Evolutionary conservation across 805 yeast genomes (phyloP), one percentile per base, ranked within the genome.

Genomic region (Ogataea salicorniae): DNA sequence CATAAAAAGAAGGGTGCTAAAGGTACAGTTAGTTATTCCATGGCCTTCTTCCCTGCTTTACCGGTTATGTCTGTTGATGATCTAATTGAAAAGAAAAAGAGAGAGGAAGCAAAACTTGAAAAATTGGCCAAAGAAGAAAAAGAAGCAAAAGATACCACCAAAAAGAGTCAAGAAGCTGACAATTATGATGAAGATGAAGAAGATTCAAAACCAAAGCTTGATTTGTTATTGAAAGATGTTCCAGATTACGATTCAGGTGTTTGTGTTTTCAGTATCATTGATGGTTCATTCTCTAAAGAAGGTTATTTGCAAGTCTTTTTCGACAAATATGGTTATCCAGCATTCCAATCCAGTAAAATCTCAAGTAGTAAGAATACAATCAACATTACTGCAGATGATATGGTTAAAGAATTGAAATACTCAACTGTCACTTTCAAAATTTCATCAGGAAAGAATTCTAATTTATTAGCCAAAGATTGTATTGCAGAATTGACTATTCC

Each of bases 11-110:
- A 82, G 59, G 89, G 92, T n/a, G 80, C 94, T 33, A 86, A 84
- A 71, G 99, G 99, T 63, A 67, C 75, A 22, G 72, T 94, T 34
- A 75, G 80, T 5, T 94, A 88, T 65, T 74, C 80, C 5, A 70
- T 87, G 47, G 79, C 95, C 2, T 94, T 92, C 73, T 91, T 81
- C 69, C 99, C 99, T 33, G 69, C 84, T 13, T 65, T 85, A 45
- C 88, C 91, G 7, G 84, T 91, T n/a, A 73, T 82, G 70, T 79
- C 88, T 35, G 81, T 89, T 39, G 84, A 81, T 46, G 96, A 89
- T 54, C 71, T 79, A 38, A 73, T 71, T 48, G 90, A 82, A 57
- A 63, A 64, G 43, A 71, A 63, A 45, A 66, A 69, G 60, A 40
- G 67, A 61, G 69, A 63, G 37, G 68, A 54, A 39, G 62, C 55